A percentile compares a stretch with the other conserved stretches of the same genome.
These are phyloP conservation scores for Ophiostoma tasmaniense DNA, from an alignment of 2,329 filamentous ascomycete species.

Conservation along the genomic window DNA sequence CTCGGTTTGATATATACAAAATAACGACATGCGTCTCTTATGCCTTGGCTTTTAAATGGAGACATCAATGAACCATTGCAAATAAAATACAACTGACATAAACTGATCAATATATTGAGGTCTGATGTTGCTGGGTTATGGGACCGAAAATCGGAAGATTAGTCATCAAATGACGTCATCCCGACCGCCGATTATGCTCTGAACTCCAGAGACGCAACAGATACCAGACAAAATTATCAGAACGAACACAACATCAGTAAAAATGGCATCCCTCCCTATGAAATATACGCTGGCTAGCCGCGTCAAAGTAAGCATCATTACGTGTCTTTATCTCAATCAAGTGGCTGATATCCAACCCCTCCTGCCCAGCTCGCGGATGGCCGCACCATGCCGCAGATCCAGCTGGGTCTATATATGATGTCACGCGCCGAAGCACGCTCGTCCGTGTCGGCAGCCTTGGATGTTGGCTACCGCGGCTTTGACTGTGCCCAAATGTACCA, in stretches of 20 bases:
- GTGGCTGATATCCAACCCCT: neutral
- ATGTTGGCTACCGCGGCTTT: slow-evolving; percentile 43
- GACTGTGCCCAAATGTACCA: slow-evolving; percentile 49
- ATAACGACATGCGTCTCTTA: no score
- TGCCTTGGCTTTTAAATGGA: no score
- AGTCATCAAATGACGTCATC: neutral
- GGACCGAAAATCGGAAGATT: neutral
- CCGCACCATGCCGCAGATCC: slow-evolving; percentile 59
- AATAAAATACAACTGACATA: neutral
- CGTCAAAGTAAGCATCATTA: neutral
- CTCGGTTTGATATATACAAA: no score
- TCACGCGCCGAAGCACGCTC: slow-evolving; percentile 49
- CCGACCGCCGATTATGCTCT: neutral
- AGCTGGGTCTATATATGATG: slow-evolving; percentile 67
- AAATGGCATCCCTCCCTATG: neutral
- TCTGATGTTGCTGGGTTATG: neutral
- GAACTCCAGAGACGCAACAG: neutral
- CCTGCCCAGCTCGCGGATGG: slow-evolving; percentile 51
- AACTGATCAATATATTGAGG: neutral
- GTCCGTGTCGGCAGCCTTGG: slow-evolving; percentile 50
- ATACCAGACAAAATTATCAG: neutral
- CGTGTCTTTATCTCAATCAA: neutral
- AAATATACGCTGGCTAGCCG: slow-evolving; percentile 8
- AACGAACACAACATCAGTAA: neutral
- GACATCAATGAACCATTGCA: no score